These are phyloP conservation scores for Bretziella fagacearum DNA, from an alignment of 2,329 filamentous ascomycete genomes.

Conservation along the genomic window DNA sequence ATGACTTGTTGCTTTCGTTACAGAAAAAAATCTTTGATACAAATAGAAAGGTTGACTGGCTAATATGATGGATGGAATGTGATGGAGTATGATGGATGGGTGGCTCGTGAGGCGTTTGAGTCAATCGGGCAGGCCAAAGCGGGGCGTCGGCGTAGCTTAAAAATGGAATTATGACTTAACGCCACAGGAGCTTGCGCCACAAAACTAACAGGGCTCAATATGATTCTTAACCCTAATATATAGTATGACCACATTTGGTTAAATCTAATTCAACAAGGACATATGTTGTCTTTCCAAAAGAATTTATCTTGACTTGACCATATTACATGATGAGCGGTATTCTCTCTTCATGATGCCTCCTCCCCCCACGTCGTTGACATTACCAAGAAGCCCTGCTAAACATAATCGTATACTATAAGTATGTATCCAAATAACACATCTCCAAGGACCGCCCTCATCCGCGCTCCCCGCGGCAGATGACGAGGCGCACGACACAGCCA, in stretches of 20 bases:
- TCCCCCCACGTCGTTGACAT: too few relatives aligned
- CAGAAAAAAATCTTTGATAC: neutral
- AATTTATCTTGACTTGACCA: too few relatives aligned
- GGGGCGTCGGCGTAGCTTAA: slow-evolving; percentile 5
- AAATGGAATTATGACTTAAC: neutral
- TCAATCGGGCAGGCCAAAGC: slow-evolving; percentile 13
- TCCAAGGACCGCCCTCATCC: too few relatives aligned
- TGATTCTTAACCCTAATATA: slow-evolving; percentile 2
- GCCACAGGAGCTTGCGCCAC: slow-evolving; percentile 2
- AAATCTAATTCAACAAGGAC: too few relatives aligned
- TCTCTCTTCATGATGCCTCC: too few relatives aligned
- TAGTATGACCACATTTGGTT: neutral
- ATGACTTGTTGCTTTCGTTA: neutral
- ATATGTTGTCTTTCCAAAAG: too few relatives aligned
- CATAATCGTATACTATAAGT: too few relatives aligned
- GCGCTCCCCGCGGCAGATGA: too few relatives aligned
- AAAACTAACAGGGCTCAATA: neutral
- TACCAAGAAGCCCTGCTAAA: too few relatives aligned
- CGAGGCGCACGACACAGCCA: too few relatives aligned
- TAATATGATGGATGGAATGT: slow-evolving; percentile 8
- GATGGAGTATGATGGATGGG: slow-evolving; percentile 13
- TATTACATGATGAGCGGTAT: too few relatives aligned
- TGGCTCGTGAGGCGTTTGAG: slow-evolving; percentile 10
- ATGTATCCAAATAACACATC: too few relatives aligned
- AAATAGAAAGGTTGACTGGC: neutral